phyloP scores from a whole-genome alignment of 1,284 basidiomycete species.

The Ceratobasidium sp. region DNA sequence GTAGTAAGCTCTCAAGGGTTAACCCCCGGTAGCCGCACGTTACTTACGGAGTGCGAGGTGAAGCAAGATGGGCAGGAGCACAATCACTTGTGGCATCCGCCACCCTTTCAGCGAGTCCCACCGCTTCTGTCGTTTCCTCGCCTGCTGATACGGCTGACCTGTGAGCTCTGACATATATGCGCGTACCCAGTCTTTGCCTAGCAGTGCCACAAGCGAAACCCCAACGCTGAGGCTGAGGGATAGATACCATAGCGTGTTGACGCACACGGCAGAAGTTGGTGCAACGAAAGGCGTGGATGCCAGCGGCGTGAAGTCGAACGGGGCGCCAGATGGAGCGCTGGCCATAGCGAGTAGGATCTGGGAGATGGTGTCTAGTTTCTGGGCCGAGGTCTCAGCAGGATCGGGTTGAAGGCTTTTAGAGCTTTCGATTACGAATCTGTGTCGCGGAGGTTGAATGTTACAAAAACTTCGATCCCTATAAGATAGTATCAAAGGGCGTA shows the following conservation, averaged over 20 bases:
- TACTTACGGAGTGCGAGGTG: neutral
- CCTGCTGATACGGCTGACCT: constrained; percentile 25
- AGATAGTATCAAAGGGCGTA: neutral
- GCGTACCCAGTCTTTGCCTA: constrained; percentile 25
- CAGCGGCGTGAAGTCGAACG: neutral
- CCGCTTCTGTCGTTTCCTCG: constrained; percentile 15
- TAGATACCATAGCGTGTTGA: constrained; percentile 25
- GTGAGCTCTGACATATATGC: constrained; percentile 21
- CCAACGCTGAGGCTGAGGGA: constrained; percentile 21
- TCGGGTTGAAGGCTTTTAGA: neutral
- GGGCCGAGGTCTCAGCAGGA: constrained; percentile 13
- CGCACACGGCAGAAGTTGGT: neutral
- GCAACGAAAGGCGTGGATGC: neutral
- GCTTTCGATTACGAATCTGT: constrained; percentile 8
- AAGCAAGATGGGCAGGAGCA: neutral
- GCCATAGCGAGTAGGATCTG: constrained; percentile 15
- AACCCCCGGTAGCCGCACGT: neutral
- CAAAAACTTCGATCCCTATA: neutral
- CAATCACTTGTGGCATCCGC: neutral
- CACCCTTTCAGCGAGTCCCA: neutral
- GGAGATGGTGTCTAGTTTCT: constrained; percentile 5
- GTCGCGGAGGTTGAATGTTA: neutral
- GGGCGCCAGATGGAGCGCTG: neutral
- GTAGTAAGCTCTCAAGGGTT: neutral
- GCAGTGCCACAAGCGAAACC: constrained; percentile 24